A percentile compares a stretch with the other conserved stretches of the same genome.
Evolutionary conservation across 192 early-diverging fungal genomes (phyloP).

Genomic region (Cladochytrium replicatum): DNA sequence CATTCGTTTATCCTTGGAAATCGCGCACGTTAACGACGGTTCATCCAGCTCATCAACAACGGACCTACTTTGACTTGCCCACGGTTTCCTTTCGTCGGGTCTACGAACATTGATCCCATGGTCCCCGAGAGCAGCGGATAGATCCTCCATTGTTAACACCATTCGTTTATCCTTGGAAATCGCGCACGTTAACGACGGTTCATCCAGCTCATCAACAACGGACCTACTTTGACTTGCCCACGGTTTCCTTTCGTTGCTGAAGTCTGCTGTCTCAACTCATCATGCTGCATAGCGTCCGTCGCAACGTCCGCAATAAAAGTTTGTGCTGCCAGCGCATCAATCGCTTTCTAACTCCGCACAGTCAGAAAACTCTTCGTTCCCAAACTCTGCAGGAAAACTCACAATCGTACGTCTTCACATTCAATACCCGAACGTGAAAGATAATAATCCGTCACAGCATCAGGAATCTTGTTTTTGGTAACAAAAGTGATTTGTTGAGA

Average conservation of each 20-base stretch:
- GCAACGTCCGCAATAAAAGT: slow-evolving; percentile 81
- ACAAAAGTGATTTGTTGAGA: not conserved
- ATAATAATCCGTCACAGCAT: slow-evolving; percentile 90
- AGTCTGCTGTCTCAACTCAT: slow-evolving; percentile 62
- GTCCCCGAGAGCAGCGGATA: slow-evolving; percentile 76
- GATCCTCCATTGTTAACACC: slow-evolving; percentile 86
- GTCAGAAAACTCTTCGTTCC: not conserved
- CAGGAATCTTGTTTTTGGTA: slow-evolving; percentile 61
- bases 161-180: slow-evolving; percentile 37
- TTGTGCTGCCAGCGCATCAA: slow-evolving; percentile 73
- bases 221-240: slow-evolving; percentile 38
- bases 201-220: not conserved
- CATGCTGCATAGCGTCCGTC: slow-evolving; percentile 74
- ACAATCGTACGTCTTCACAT: slow-evolving; percentile 68
- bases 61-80: not conserved
- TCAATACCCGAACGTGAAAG: slow-evolving; percentile 65
- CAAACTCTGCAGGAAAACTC: slow-evolving; percentile 10
- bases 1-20: slow-evolving; percentile 37
- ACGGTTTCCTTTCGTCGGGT: too few relatives aligned
- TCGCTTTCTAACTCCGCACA: slow-evolving; percentile 42
- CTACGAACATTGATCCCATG: slow-evolving; percentile 94
- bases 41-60: not conserved
- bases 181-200: not conserved
- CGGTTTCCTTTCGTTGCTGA: too few relatives aligned
- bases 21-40: not conserved